Percentiles rank a stretch among this genome's conserved stretches.
Evolutionary conservation across 768 basidiomycete species (phyloP).

Genomic region (Naematelia aurantialba): DNA sequence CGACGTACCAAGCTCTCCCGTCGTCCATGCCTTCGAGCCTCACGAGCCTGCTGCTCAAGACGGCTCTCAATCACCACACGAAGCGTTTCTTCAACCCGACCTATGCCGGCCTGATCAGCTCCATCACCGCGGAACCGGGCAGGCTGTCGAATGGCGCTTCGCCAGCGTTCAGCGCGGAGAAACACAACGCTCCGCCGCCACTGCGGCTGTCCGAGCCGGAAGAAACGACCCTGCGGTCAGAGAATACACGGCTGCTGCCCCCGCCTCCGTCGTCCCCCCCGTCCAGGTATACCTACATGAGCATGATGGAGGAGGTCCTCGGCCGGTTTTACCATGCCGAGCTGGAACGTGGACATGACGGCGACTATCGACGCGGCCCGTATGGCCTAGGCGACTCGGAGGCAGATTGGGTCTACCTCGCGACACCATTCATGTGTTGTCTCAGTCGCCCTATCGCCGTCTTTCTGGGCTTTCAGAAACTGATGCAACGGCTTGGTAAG

Average conservation of each 20-base stretch:
- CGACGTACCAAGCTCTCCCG: constrained; percentile 26
- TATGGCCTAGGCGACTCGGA: constrained; percentile 15
- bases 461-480: constrained; percentile 38
- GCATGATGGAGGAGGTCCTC: constrained; percentile 36
- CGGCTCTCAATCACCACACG: constrained; percentile 38
- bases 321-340: constrained; percentile 36
- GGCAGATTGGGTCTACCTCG: constrained; percentile 36
- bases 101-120: constrained; percentile 41
- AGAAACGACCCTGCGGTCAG: constrained; percentile 19
- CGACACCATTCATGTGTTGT: constrained; percentile 41
- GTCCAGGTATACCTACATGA: constrained; percentile 30
- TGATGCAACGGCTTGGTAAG: constrained; percentile 37
- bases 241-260: constrained; percentile 32
- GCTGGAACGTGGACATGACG: constrained; percentile 14
- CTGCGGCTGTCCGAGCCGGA: neutral
- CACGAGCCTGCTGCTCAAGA: constrained; percentile 27
- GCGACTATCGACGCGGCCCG: constrained; percentile 11
- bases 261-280: constrained; percentile 33
- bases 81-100: constrained; percentile 40
- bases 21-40: constrained; percentile 24
- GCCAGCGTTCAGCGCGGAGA: neutral
- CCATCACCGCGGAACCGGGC: constrained; percentile 31
- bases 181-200: constrained; percentile 1
- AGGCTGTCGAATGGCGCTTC: constrained; percentile 3
- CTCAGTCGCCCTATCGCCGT: constrained; percentile 31